These are phyloP conservation scores for Suillus hirtellus DNA, from an alignment of 768 basidiomycete species.

Conservation along the genomic window DNA sequence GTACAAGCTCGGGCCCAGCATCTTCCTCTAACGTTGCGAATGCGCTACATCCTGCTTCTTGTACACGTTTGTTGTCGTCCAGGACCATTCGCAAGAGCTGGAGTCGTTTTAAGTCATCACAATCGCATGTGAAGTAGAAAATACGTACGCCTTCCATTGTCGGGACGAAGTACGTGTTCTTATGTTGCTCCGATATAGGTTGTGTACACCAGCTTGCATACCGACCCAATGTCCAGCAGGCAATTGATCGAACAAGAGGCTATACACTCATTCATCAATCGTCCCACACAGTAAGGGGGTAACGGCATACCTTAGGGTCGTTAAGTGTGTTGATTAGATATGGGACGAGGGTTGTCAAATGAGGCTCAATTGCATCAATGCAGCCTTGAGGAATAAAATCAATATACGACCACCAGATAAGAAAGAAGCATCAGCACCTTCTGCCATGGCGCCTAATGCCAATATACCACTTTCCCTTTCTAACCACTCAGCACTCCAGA, in stretches of 20 bases:
- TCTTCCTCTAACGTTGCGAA: constrained; percentile 99
- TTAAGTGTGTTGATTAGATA: constrained; percentile 89
- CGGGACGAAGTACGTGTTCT: constrained; percentile 88
- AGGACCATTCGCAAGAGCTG: constrained; percentile 96
- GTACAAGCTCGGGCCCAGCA: constrained; percentile 84
- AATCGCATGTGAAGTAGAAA: constrained; percentile 19
- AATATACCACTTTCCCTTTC: constrained; percentile 94
- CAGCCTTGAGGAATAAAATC: constrained; percentile 60
- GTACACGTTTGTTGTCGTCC: constrained; percentile 98
- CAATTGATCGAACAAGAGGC: constrained; percentile 97
- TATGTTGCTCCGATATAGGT: constrained; percentile 81
- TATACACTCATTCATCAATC: constrained; percentile 32
- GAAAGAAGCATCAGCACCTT: constrained; percentile 56
- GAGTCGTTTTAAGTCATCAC: constrained; percentile 6
- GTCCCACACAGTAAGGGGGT: constrained; percentile 12
- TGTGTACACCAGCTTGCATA: constrained; percentile 98
- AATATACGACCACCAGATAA: constrained; percentile 9
- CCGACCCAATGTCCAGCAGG: constrained; percentile 98
- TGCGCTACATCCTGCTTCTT: constrained; percentile 98
- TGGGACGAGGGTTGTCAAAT: constrained; percentile 89
- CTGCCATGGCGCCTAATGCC: constrained; percentile 96
- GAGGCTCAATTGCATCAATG: constrained; percentile 93
- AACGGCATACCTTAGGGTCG: constrained; percentile 76
- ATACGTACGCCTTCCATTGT: constrained; percentile 93
- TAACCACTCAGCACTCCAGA: constrained; percentile 92